Conservation (phyloP, 345 rosid species). For the Eucalyptus marginata region DNA sequence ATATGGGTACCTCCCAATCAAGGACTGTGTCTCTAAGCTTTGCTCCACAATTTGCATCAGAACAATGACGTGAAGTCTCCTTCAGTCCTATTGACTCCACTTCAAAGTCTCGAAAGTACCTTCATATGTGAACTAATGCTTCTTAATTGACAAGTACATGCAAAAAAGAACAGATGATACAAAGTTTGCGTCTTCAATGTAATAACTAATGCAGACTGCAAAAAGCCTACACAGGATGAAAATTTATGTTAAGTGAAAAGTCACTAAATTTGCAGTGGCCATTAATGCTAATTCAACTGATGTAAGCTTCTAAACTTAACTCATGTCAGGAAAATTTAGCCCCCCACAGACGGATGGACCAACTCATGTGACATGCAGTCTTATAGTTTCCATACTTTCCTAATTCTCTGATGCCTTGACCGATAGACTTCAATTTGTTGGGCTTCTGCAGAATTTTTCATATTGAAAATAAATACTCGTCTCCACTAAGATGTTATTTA, state of each 20-base stretch:
- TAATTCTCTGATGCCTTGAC: not conserved
- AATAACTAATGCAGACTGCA: not conserved
- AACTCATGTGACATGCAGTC: not conserved
- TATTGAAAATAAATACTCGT: not conserved
- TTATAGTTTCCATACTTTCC: not conserved
- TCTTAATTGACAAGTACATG: not conserved
- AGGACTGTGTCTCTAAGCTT: constrained; percentile 92
- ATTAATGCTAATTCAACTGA: not conserved
- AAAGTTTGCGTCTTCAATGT: not conserved
- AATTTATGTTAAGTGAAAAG: not conserved
- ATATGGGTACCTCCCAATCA: constrained; percentile 85
- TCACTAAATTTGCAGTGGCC: not conserved
- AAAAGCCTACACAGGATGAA: not conserved
- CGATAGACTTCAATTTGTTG: not conserved
- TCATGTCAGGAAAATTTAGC: not conserved
- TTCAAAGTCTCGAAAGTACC: constrained; percentile 94
- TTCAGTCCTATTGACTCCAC: constrained; percentile 93
- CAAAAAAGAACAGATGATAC: not conserved
- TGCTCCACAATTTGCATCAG: constrained; percentile 53
- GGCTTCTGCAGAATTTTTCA: not conserved
- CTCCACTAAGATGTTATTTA: not conserved
- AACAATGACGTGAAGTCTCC: constrained; percentile 81
- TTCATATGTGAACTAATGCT: constrained; percentile 6
- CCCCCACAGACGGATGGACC: not conserved
- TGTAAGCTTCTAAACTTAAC: not conserved